These are phyloP conservation scores for Cyberlindnera mycetangii DNA, from an alignment of 805 yeast genomes.

Conservation along the genomic window DNA sequence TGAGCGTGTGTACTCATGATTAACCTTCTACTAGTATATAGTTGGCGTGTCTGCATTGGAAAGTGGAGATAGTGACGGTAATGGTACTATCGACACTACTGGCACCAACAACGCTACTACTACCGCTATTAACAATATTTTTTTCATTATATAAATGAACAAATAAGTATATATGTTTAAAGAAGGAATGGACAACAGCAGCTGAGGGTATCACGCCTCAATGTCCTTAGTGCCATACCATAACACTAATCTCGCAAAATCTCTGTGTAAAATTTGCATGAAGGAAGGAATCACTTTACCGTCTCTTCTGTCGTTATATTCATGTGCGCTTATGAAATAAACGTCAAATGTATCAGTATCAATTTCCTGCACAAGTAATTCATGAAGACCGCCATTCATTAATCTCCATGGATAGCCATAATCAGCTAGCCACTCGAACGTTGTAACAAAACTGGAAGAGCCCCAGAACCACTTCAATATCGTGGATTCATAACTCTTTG, in stretches of 20 bases:
- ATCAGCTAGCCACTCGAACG: conserved; percentile 18
- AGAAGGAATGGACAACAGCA: too few species aligned
- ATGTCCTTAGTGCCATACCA: conserved; percentile 6
- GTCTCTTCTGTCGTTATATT: conserved; percentile 24
- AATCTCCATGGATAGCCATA: conserved; percentile 29
- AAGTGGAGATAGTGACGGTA: background rate
- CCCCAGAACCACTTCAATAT: conserved; percentile 13
- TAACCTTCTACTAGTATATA: too few species aligned
- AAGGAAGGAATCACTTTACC: conserved; percentile 24
- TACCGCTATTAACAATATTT: too few species aligned
- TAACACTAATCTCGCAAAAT: conserved; percentile 21
- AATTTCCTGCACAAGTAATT: conserved; percentile 14
- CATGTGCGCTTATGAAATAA: conserved; percentile 22
- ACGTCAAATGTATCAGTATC: conserved; percentile 16
- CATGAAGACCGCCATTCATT: conserved; percentile 27
- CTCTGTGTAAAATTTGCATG: conserved; percentile 17
- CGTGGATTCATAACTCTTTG: conserved; percentile 3
- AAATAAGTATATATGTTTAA: too few species aligned
- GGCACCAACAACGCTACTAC: too few species aligned
- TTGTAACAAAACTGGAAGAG: conserved; percentile 6
- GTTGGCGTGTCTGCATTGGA: too few species aligned
- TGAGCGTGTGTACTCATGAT: too few species aligned
- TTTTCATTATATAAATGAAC: background rate
- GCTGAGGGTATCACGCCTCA: background rate
- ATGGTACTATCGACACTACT: too few species aligned